These are phyloP conservation scores for Bonia amplexicaulis DNA, from an alignment of 176 grass and related monocot species.

Conservation along the genomic window DNA sequence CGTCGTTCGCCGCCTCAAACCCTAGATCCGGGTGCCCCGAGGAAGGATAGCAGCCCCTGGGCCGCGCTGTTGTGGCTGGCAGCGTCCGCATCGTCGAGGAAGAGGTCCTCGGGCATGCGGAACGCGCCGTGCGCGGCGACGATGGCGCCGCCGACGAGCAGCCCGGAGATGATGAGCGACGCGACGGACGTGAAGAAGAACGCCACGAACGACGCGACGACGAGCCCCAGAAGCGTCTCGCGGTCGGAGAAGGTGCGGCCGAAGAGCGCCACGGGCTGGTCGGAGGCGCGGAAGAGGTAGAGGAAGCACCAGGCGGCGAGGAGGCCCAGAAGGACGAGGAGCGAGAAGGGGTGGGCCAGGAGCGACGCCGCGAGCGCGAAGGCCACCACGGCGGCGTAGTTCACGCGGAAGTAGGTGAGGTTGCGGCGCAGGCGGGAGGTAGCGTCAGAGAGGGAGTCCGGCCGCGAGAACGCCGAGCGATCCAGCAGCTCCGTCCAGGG, in stretches of 20 bases:
- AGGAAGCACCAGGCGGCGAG: constrained; percentile 90
- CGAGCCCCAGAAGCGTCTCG: constrained; percentile 79
- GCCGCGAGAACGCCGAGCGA: constrained; percentile 81
- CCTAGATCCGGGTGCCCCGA: constrained; percentile 48
- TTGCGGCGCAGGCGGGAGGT: constrained; percentile 92
- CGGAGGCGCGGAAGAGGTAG: constrained; percentile 83
- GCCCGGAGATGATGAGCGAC: constrained; percentile 80
- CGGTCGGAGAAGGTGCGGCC: constrained; percentile 91
- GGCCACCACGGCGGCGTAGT: constrained; percentile 84
- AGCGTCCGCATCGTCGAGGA: constrained; percentile 71
- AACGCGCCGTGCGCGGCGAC: constrained; percentile 76
- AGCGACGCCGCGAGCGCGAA: constrained; percentile 68
- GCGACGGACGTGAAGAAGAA: constrained; percentile 85
- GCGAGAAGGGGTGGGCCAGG: constrained; percentile 79
- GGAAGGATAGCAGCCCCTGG: constrained; percentile 67
- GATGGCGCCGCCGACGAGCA: constrained; percentile 64
- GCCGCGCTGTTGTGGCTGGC: constrained; percentile 33
- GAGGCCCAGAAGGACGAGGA: constrained; percentile 67
- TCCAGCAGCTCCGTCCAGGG: constrained; percentile 85
- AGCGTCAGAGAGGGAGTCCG: constrained; percentile 83
- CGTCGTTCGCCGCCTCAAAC: constrained; percentile 38
- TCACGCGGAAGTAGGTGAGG: constrained; percentile 94
- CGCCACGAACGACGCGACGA: constrained; percentile 51
- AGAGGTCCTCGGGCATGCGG: constrained; percentile 77
- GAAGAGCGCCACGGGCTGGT: constrained; percentile 83